Evolutionary conservation across 2,329 filamentous ascomycete genomes (phyloP).

Genomic region (Plectosphaerella cucumerina): DNA sequence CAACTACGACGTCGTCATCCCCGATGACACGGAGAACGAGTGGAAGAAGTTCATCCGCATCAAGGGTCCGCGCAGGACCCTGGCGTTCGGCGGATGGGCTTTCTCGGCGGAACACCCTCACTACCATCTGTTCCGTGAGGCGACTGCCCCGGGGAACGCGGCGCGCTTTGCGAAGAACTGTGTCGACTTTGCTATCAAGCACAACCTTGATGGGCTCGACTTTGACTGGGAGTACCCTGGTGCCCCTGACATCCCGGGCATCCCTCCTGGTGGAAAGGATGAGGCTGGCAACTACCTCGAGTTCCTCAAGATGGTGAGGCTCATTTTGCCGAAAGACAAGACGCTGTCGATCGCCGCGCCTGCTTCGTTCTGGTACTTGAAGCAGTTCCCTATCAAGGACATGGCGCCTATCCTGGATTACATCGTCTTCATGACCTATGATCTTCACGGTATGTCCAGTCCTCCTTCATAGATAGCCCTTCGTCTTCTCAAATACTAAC

Average conservation of each 20-base stretch:
- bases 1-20: slow-evolving; percentile 8
- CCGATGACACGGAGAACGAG: slow-evolving; percentile 6
- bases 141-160: slow-evolving; percentile 14
- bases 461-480: too few species aligned
- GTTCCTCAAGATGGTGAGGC: slow-evolving; percentile 8
- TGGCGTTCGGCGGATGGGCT: slow-evolving; percentile 27
- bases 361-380: slow-evolving; percentile 17
- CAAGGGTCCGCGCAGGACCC: slow-evolving; percentile 13
- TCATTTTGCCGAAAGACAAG: slow-evolving; percentile 9
- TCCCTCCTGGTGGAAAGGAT: slow-evolving; percentile 7
- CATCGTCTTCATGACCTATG: slow-evolving; percentile 16
- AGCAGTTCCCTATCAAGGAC: slow-evolving; percentile 15
- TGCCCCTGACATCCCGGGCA: slow-evolving; percentile 17
- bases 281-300: slow-evolving; percentile 22
- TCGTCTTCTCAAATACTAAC: too few species aligned
- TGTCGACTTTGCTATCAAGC: slow-evolving; percentile 7
- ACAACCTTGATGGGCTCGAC: slow-evolving; percentile 22
- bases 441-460: slow-evolving; percentile 7
- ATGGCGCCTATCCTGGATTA: slow-evolving; percentile 16
- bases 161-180: slow-evolving; percentile 15
- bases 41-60: slow-evolving; percentile 19
- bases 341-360: slow-evolving; percentile 13
- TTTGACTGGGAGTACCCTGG: slow-evolving; percentile 43
- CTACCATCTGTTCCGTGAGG: slow-evolving; percentile 23
- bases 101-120: slow-evolving; percentile 20